Evolutionary conservation across 768 basidiomycete species (phyloP).

Genomic region (Kondoa malvinella): DNA sequence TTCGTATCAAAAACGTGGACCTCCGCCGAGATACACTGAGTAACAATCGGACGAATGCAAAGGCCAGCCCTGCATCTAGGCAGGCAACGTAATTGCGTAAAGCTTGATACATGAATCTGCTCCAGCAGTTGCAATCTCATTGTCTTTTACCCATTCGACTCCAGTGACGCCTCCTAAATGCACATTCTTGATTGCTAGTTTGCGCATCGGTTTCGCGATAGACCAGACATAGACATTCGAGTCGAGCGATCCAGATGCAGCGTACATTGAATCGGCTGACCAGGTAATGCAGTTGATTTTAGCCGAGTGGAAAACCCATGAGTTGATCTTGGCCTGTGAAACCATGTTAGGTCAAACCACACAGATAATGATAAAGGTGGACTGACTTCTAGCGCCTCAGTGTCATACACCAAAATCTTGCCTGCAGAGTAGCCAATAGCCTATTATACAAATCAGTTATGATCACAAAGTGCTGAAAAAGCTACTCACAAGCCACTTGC

Average conservation of each 20-base stretch:
- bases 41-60: too few species aligned
- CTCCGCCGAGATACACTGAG: too few species aligned
- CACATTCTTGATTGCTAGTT: slow-evolving; percentile 69
- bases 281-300: slow-evolving; percentile 63
- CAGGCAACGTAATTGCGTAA: slow-evolving; percentile 37
- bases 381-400: slow-evolving; percentile 35
- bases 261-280: slow-evolving; percentile 54
- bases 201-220: slow-evolving; percentile 46
- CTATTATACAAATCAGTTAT: neutral
- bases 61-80: neutral
- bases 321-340: slow-evolving; percentile 40
- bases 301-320: slow-evolving; percentile 74
- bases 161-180: slow-evolving; percentile 66
- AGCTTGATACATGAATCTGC: slow-evolving; percentile 43
- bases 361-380: neutral
- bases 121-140: slow-evolving; percentile 52
- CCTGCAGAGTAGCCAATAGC: slow-evolving; percentile 79
- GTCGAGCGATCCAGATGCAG: slow-evolving; percentile 80
- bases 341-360: neutral
- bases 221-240: slow-evolving; percentile 82
- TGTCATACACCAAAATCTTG: slow-evolving; percentile 61
- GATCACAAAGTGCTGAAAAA: neutral
- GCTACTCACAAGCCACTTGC: slow-evolving; percentile 38
- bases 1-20: too few species aligned
- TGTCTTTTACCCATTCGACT: slow-evolving; percentile 57